Base-by-base conservation (phyloP, 257 asterid species). In the Parsonsia alboflavescens region DNA sequence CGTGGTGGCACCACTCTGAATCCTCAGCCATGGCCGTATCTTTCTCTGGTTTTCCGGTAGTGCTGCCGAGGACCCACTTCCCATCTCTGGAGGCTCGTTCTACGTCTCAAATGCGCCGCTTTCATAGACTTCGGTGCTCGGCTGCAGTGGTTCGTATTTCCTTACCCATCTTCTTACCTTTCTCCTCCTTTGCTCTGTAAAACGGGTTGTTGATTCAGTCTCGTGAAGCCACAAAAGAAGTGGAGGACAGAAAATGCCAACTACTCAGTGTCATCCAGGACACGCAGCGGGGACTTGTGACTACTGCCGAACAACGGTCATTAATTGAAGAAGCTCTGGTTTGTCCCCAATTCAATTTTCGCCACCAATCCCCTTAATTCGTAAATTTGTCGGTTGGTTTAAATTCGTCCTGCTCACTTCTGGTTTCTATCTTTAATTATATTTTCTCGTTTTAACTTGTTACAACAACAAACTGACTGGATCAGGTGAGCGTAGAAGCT, bases 321-420 rank as follows among this genome's bases (percentile, higher is more conserved):
- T 79, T 85, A 66, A 86, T 93, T 33, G 98, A 93, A 79, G 97
- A 93, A 73, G 90, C 96, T 36, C 81, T 90, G 77, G 96, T 91
- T 56, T 63, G 81, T 59, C 75, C 45, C 48, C 45, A 21, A 15
- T 30, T 28, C 24, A n/a, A 1, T 13, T 58, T 54, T 33, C 73
- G 22, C 41, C 28, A 45, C 2, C 6, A 48, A 49, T 3, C 52
- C 41, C 4, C 48, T 56, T 70, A n/a, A 65, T 22, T 16, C 3
- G 39, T 45, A 33, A n/a, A 66, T 52, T 17, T 33, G 39, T 33
- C 3, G 39, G 45, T 70, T 45, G 9, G 3, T 52, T 82, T 68
- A 30, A 42, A 49, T 45, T 70, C 19, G 53, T 71, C 45, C 66
- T 52, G 26, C 26, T 75, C 12, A 24, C 2, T 65, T 45, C 19